A percentile compares a stretch with the other conserved stretches of the same genome.
phyloP scores from a whole-genome alignment of 1,284 basidiomycete genomes.

The Tilletia walkeri region DNA sequence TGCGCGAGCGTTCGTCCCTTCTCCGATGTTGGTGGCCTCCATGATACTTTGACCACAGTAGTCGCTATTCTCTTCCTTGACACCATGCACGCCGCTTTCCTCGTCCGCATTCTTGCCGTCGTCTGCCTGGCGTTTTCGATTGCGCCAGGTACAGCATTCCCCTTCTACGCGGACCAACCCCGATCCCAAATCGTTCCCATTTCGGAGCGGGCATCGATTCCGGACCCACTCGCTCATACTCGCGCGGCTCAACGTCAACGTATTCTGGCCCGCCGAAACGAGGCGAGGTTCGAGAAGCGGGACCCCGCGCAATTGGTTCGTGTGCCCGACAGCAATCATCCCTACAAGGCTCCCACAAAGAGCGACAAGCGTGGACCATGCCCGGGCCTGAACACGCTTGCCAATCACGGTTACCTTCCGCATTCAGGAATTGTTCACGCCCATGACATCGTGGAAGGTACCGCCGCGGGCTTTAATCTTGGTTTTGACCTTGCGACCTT shows the following conservation, averaged over 20 bases:
- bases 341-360: conserved; percentile 33
- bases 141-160: too few species aligned
- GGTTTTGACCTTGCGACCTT: conserved; percentile 29
- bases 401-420: conserved; percentile 40
- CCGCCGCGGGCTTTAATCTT: conserved; percentile 35
- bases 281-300: neutral
- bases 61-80: too few species aligned
- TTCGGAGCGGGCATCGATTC: neutral
- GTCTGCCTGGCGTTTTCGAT: too few species aligned
- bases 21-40: too few species aligned
- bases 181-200: neutral
- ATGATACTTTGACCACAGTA: too few species aligned
- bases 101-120: too few species aligned
- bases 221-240: neutral
- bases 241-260: neutral
- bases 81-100: too few species aligned
- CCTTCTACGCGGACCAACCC: too few species aligned
- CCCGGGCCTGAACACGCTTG: conserved; percentile 36
- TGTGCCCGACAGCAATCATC: conserved; percentile 30
- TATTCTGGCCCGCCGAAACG: neutral
- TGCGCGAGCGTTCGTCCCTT: too few species aligned
- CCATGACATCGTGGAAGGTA: conserved; percentile 34
- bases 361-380: conserved; percentile 42
- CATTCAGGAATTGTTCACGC: conserved; percentile 34
- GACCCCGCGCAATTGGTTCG: neutral